Conservation (phyloP, 1,284 basidiomycete genomes). For the Irpex sp. region DNA sequence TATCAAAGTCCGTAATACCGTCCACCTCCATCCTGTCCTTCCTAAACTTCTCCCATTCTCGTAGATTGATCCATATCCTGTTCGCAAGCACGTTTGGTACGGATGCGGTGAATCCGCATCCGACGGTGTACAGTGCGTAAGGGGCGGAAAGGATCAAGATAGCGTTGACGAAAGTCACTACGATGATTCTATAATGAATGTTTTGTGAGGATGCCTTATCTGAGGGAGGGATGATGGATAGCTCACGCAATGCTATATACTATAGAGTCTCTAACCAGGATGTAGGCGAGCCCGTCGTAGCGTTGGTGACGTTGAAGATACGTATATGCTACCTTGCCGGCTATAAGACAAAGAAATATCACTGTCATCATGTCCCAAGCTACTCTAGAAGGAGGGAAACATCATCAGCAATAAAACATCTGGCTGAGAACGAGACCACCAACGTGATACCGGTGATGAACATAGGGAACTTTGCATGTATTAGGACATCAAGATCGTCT, state of each 20-base stretch:
- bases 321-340: slow-evolving; percentile 7
- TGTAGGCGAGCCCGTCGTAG: slow-evolving; percentile 6
- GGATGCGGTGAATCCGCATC: slow-evolving; percentile 11
- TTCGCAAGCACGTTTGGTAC: slow-evolving; percentile 14
- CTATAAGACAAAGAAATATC: slow-evolving; percentile 10
- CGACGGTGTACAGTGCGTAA: slow-evolving; percentile 9
- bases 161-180: slow-evolving; percentile 5
- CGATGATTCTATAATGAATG: slow-evolving; percentile 4
- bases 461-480: background rate
- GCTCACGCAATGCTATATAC: slow-evolving; percentile 12
- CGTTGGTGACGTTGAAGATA: background rate
- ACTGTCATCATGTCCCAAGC: slow-evolving; percentile 7
- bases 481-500: background rate
- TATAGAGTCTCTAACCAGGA: slow-evolving; percentile 13
- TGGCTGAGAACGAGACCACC: background rate
- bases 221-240: background rate
- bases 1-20: slow-evolving; percentile 7
- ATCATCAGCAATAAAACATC: background rate
- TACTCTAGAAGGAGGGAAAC: slow-evolving; percentile 2
- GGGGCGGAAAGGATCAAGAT: slow-evolving; percentile 8
- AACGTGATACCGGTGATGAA: background rate
- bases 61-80: slow-evolving; percentile 13
- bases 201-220: background rate
- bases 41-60: slow-evolving; percentile 9
- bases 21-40: slow-evolving; percentile 11